These are phyloP conservation scores for Lobosporangium transversale DNA, from an alignment of 192 early-diverging fungal genomes.

Conservation along the genomic window DNA sequence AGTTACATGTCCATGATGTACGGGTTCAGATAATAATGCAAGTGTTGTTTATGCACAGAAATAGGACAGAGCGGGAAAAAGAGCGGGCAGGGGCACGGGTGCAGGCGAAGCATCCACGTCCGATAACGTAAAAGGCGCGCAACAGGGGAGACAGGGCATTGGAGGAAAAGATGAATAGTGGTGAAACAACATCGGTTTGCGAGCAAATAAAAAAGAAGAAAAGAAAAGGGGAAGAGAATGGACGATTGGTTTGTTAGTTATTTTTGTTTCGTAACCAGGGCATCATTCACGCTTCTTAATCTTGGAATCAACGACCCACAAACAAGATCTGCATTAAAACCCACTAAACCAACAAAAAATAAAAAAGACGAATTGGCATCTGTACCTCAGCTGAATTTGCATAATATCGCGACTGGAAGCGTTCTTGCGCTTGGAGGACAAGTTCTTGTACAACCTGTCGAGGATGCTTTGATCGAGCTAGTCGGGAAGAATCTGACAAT, in stretches of 20 bases:
- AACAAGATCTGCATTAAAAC: background rate
- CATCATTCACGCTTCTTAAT: conserved; percentile 8
- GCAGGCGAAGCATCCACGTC: background rate
- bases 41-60: too few species aligned
- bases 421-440: conserved; percentile 25
- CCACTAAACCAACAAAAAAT: background rate
- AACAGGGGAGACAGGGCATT: background rate
- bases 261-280: conserved; percentile 16
- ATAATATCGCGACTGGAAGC: conserved; percentile 17
- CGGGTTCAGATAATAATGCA: too few species aligned
- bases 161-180: background rate
- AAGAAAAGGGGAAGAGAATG: background rate
- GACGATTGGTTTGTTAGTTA: background rate
- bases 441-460: conserved; percentile 11
- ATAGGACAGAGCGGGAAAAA: background rate
- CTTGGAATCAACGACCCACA: background rate
- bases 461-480: conserved; percentile 24
- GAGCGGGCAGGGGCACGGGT: background rate
- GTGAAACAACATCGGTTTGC: background rate
- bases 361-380: background rate
- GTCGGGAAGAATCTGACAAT: conserved; percentile 31
- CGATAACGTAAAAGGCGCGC: background rate
- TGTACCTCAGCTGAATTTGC: conserved; percentile 31
- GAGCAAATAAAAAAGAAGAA: background rate
- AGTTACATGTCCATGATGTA: background rate